phyloP scores from a whole-genome alignment of 108 stramenopile species.

The Skeletonema costatum region DNA sequence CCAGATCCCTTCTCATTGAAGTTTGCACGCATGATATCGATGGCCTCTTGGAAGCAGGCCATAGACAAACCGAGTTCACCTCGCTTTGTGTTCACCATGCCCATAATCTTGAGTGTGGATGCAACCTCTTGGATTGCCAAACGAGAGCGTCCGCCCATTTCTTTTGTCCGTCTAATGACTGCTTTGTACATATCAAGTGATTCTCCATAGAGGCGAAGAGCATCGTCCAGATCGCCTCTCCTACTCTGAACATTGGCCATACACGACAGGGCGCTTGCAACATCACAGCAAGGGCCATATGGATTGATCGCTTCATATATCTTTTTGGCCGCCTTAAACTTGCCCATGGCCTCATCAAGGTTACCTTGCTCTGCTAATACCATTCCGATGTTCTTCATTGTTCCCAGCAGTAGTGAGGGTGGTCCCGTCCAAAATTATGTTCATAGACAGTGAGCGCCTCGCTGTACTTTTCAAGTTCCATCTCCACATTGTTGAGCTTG shows the following conservation, averaged over 20 bases:
- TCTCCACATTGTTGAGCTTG: constrained; percentile 69
- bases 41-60: constrained; percentile 72
- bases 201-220: constrained; percentile 66
- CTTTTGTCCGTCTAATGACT: constrained; percentile 26
- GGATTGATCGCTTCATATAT: constrained; percentile 60
- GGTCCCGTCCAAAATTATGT: constrained; percentile 63
- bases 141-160: constrained; percentile 29
- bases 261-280: constrained; percentile 80
- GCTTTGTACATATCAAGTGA: constrained; percentile 73
- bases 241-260: constrained; percentile 86
- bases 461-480: constrained; percentile 70
- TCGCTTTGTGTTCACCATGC: constrained; percentile 73
- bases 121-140: constrained; percentile 69
- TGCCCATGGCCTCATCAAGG: constrained; percentile 63
- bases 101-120: constrained; percentile 80
- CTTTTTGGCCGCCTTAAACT: constrained; percentile 66
- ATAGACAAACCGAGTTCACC: constrained; percentile 73
- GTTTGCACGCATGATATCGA: constrained; percentile 59
- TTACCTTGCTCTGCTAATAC: constrained; percentile 79
- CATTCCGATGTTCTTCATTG: constrained; percentile 85
- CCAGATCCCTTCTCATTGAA: constrained; percentile 42
- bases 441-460: constrained; percentile 67
- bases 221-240: constrained; percentile 74
- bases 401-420: constrained; percentile 78
- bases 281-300: constrained; percentile 65